Conservation (phyloP, 2,329 filamentous ascomycete species). For the Trichoderma koningiopsis region DNA sequence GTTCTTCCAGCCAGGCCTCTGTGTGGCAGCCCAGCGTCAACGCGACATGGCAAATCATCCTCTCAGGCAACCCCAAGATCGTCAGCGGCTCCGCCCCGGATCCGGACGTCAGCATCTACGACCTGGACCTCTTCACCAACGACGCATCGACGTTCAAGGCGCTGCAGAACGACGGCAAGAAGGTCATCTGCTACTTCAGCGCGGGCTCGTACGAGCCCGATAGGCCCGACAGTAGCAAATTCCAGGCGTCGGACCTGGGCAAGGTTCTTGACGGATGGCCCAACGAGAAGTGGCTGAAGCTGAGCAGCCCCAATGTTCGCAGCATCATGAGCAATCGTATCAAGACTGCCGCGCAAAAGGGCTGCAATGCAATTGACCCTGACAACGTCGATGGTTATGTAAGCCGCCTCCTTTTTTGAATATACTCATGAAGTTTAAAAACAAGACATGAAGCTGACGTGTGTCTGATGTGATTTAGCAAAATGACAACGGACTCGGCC, state of each 20-base stretch:
- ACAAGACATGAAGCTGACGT: not conserved
- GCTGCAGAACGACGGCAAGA: conserved; percentile 58
- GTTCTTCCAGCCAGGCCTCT: conserved; percentile 33
- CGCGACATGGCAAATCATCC: conserved; percentile 64
- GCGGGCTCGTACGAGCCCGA: conserved; percentile 69
- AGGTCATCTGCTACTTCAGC: conserved; percentile 75
- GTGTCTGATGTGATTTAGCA: conserved; percentile 35
- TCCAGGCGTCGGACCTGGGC: conserved; percentile 59
- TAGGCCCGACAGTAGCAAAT: conserved; percentile 59
- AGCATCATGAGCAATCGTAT: conserved; percentile 65
- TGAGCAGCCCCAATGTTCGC: conserved; percentile 59
- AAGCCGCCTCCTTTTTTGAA: conserved; percentile 33
- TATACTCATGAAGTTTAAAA: not conserved
- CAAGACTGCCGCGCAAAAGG: conserved; percentile 59
- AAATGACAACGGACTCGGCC: conserved; percentile 63
- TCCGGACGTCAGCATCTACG: conserved; percentile 54
- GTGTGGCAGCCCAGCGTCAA: conserved; percentile 57
- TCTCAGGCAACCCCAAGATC: conserved; percentile 49
- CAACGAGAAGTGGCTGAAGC: conserved; percentile 67
- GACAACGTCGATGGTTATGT: conserved; percentile 71
- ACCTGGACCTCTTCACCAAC: conserved; percentile 60
- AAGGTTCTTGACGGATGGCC: conserved; percentile 63
- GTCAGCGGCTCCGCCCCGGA: conserved; percentile 48
- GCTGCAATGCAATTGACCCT: conserved; percentile 69
- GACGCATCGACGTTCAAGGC: conserved; percentile 48